These are phyloP conservation scores for Tolypocladium tundrense DNA, from an alignment of 2,329 filamentous ascomycete species.

Conservation along the genomic window DNA sequence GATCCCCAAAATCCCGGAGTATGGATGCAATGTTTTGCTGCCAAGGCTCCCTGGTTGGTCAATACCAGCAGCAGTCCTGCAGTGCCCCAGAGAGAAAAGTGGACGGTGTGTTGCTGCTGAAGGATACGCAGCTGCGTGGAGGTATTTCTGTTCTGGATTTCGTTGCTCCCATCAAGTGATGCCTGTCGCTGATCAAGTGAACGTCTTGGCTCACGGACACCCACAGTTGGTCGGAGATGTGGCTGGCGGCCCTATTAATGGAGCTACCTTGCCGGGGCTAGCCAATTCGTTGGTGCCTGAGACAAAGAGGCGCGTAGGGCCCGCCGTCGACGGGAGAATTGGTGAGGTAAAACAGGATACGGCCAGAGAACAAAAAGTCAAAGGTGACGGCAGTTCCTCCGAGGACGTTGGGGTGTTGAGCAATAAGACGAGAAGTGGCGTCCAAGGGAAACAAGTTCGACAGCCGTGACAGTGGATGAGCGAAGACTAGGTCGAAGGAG, in stretches of 20 bases:
- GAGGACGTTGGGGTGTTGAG: neutral
- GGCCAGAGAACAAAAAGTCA: neutral
- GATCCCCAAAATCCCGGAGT: neutral
- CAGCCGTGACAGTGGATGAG: neutral
- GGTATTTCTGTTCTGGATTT: neutral
- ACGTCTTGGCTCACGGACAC: neutral
- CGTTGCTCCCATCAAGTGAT: neutral
- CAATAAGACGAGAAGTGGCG: neutral
- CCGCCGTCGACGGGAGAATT: neutral
- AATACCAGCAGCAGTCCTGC: neutral
- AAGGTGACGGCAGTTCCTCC: neutral
- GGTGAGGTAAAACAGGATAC: neutral
- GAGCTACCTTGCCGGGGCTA: neutral
- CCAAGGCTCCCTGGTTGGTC: neutral
- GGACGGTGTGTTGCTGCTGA: neutral
- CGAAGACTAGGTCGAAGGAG: neutral
- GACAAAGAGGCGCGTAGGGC: neutral
- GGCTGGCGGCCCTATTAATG: neutral
- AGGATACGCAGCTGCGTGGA: neutral
- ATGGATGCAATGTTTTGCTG: neutral
- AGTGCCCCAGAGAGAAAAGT: neutral
- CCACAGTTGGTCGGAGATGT: neutral
- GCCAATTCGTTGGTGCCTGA: neutral
- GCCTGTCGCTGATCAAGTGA: neutral
- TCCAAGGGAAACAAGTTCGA: neutral